These are phyloP conservation scores for Takakia lepidozioides DNA, from an alignment of 225 moss, liverwort and hornwort genomes.

Conservation along the genomic window DNA sequence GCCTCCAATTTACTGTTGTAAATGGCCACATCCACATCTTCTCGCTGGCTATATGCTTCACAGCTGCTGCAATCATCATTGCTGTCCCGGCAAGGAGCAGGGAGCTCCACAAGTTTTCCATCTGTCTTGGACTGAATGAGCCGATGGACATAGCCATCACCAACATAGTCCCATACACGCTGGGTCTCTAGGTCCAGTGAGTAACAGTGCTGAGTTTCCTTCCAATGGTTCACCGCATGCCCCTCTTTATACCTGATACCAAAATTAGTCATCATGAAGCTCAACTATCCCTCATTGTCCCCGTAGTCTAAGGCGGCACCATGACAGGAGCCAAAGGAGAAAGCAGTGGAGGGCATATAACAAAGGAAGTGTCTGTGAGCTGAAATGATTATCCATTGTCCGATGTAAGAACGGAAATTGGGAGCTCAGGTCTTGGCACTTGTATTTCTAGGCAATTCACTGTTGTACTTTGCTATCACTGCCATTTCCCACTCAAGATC, in stretches of 20 bases:
- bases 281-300: too few species aligned
- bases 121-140: slow-evolving; percentile 95
- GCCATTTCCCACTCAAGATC: too few species aligned
- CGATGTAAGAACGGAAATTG: too few species aligned
- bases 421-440: too few species aligned
- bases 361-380: too few species aligned
- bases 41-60: slow-evolving; percentile 60
- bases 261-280: slow-evolving; percentile 3
- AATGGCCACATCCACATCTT: slow-evolving; percentile 70
- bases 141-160: slow-evolving; percentile 94
- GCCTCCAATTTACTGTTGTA: slow-evolving; percentile 85
- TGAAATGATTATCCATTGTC: too few species aligned
- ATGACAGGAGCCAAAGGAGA: too few species aligned
- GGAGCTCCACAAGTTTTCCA: slow-evolving; percentile 91
- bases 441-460: too few species aligned
- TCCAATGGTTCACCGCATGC: slow-evolving; percentile 96
- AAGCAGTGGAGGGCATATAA: too few species aligned
- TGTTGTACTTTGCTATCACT: too few species aligned
- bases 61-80: slow-evolving; percentile 93
- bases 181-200: slow-evolving; percentile 95
- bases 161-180: slow-evolving; percentile 97
- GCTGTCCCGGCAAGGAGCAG: slow-evolving; percentile 86
- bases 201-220: slow-evolving; percentile 90
- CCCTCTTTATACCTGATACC: slow-evolving; percentile 77
- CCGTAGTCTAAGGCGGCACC: too few species aligned